A percentile compares a stretch with the other conserved stretches of the same genome.
These are phyloP conservation scores for Sequoia sempervirens DNA, from an alignment of 75 land plant species.

Conservation along the genomic window DNA sequence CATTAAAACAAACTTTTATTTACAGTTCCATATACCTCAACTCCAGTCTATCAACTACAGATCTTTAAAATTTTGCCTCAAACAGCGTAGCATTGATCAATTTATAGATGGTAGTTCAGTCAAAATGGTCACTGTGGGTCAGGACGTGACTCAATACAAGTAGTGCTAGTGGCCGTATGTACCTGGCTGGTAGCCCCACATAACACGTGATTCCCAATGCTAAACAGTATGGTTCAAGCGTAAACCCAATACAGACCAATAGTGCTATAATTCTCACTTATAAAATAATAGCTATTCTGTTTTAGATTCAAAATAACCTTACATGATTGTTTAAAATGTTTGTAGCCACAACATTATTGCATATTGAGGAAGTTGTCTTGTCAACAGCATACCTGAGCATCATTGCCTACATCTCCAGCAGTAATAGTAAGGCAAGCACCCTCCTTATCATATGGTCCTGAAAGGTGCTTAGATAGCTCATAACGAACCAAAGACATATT, in stretches of 20 bases:
- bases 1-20: not conserved
- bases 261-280: not conserved
- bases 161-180: no score
- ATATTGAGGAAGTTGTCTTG: not conserved
- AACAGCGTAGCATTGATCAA: no score
- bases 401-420: constrained; percentile 19
- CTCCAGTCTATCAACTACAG: not conserved
- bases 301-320: not conserved
- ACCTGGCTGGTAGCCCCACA: no score
- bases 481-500: constrained; percentile 45
- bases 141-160: no score
- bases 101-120: no score
- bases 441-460: constrained; percentile 44
- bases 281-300: not conserved
- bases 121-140: no score
- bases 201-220: no score
- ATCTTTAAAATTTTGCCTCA: not conserved
- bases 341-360: not conserved
- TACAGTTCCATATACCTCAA: not conserved
- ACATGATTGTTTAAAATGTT: not conserved
- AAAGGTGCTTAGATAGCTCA: constrained; percentile 45
- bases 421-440: constrained; percentile 45
- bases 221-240: no score
- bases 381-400: constrained; percentile 36
- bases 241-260: no score